Base-by-base conservation (phyloP, 371 early-diverging fungal genomes). In the Amoeboaphelidium occidentale region DNA sequence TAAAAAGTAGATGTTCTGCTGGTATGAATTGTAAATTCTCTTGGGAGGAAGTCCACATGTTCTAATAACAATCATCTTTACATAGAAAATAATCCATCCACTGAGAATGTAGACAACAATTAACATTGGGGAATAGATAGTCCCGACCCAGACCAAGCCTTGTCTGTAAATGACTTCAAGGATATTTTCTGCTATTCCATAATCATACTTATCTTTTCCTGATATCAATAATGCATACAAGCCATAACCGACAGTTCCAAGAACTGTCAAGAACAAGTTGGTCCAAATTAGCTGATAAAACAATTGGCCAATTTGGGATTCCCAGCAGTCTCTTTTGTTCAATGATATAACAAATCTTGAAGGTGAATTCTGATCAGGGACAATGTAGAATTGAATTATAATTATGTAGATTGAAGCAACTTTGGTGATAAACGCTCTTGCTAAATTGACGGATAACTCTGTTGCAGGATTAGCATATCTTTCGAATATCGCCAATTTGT, bases 151-250 rank as follows among this genome's bases (percentile, higher is more conserved):
- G 14, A 54, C 45, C 12, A 54, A 26, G 0, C 54, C 53, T 22
- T 54, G 55, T 6, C 53, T 26, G 25, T 54, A 54, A 2, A 50
- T 43, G n/a, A 54, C 27, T 45, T 54, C 55, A 39, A 54, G 47
- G 14, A 54, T 54, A 21, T 54, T 54, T 23, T 14, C 21, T 1
- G 43, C 39, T 21, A 54, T 43, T 14, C 43, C 55, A 26, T 49
- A 42, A 20, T 51, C 46, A 27, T 25, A 25, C 2, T n/a, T 10
- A 21, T 51, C 12, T 25, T 41, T 24, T 51, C 50, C 53, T 23
- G 27, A 53, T 13, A 53, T 49, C 14, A 4, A 28, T 17, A 46
- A 28, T 24, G 41, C 45, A 22, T 45, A 23, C 3, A 53, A 1
- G 3, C 42, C 53, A 20, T 27, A 42, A 23, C 17, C 12, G 3